Base-by-base conservation (phyloP, 2,329 filamentous ascomycete genomes). In the Paraphoma chrysanthemicola region DNA sequence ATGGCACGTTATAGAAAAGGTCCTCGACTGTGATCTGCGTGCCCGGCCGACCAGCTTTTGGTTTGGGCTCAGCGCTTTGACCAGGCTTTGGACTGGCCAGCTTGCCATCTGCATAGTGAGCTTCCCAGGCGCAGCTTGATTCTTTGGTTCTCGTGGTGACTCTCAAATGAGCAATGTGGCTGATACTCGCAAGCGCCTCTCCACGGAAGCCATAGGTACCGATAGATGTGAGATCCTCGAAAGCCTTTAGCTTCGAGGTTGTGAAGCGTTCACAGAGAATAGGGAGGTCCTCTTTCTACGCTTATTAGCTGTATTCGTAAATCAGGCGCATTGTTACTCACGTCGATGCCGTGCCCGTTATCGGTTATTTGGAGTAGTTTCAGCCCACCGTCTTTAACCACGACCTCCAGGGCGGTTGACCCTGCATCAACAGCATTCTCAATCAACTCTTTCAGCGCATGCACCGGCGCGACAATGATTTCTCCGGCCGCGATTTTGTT, bases 401-500 rank as follows among this genome's bases (percentile, higher is more conserved):
- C 76, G 16, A 99, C 89, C 72, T 99, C 95, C 44, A 99, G 81
- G 2, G 90, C 88, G 0, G 95, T 98, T 3, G 95, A 91, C 5
- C 95, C 94, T n/a, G 96, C 95, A 78, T 99, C 96, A 14, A 99
- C 93, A 4, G 95, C 90, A 69, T 99, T 99, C 76, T 99, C 95
- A 11, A 99, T 93, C 48, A 99, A 82, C 75, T 99, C 95, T 78
- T 99, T 99, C 54, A 99, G 79, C 3, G 96, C 95, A 77, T 99
- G 92, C 29, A 97, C 93, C 0, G 95, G 96, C 2, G 95, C 94
- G 47, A 99, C 93, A 58, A 99, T 99, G 69, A 99, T 99, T 77
- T 99, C 95, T 17, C 95, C 95, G 0, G 95, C 95, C 0, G 95
- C 95, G 66, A 99, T 99, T 77, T 98, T 99, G 82, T 98, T 99